Base-by-base conservation (phyloP, 2,329 filamentous ascomycete genomes). In the Westerdykella aurantiaca region DNA sequence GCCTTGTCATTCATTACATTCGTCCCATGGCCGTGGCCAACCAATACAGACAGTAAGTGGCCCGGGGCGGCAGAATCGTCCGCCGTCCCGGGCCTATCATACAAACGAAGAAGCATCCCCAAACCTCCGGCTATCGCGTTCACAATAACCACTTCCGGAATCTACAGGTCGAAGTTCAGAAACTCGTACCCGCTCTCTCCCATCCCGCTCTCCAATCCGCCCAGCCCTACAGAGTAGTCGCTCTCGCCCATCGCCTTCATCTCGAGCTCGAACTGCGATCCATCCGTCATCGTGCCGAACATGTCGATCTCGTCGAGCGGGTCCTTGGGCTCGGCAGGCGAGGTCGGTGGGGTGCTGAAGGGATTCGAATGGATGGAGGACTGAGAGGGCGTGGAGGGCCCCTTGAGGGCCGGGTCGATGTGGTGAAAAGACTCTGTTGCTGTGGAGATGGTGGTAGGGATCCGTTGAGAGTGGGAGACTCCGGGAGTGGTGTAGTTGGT, bases 231-330 rank as follows among this genome's bases (percentile, higher is more conserved):
- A 29, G 25, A 29, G 25, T 29, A 58, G 16, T 59, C 53, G 38
- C 63, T 65, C 11, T 66, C 63, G 38, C 53, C 53, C 57, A 67
- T 64, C 1, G 64, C 64, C 44, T 66, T 64, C 62, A 67, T 64
- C 50, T 66, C 64, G 16, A 67, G 59, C 16, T 67, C 64, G 33
- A 66, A 67, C 18, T 66, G 63, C 14, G 64, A 66, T 37, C 46
- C 56, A 31, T 66, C 62, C 3, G 58, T 58, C 31, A 63, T 49
- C 1, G 52, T 48, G 43, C 57, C 53, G 46, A 67, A 67, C 11
- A 67, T 48, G 11, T 66, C 60, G 10, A 29, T 29, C 11, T 12
- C 25, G 2, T 66, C 63, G 14, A 67, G 46, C 4, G 61, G 60
- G 34, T 66, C 60, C 35, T 61, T 62, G 14, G 56, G 51, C 40